phyloP scores from a whole-genome alignment of 2,329 filamentous ascomycete species.

The Chaetothyriales sp. region DNA sequence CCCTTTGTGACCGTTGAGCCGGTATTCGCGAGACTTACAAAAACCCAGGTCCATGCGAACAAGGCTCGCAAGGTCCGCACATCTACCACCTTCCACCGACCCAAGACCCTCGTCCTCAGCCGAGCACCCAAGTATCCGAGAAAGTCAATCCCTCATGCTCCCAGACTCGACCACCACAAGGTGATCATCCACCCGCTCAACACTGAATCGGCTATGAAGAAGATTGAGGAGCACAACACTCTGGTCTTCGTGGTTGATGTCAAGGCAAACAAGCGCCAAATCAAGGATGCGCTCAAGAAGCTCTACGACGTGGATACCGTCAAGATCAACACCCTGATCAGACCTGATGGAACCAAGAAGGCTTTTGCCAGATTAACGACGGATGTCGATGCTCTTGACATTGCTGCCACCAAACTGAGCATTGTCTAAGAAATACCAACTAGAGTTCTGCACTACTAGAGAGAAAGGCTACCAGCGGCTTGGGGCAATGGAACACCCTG shows the following conservation, averaged over 20 bases:
- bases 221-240: slow-evolving; percentile 99
- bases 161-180: slow-evolving; percentile 94
- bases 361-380: slow-evolving; percentile 88
- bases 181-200: slow-evolving; percentile 96
- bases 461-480: background rate
- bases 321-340: slow-evolving; percentile 98
- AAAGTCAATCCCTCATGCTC: slow-evolving; percentile 79
- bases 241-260: slow-evolving; percentile 93
- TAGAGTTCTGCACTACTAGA: background rate
- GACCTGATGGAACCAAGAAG: slow-evolving; percentile 97
- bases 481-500: background rate
- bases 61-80: slow-evolving; percentile 87
- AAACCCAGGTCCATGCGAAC: slow-evolving; percentile 50
- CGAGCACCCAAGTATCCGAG: slow-evolving; percentile 91
- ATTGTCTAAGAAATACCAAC: slow-evolving; percentile 54
- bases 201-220: slow-evolving; percentile 99
- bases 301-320: slow-evolving; percentile 95
- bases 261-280: slow-evolving; percentile 99
- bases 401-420: slow-evolving; percentile 95
- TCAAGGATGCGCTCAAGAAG: slow-evolving; percentile 96
- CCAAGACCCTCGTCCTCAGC: slow-evolving; percentile 87
- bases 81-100: slow-evolving; percentile 90
- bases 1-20: slow-evolving; percentile 31
- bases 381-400: slow-evolving; percentile 96
- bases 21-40: slow-evolving; percentile 1